Evolutionary conservation across 2,329 filamentous ascomycete genomes (phyloP).

Genomic region (Raffaelea arxii): DNA sequence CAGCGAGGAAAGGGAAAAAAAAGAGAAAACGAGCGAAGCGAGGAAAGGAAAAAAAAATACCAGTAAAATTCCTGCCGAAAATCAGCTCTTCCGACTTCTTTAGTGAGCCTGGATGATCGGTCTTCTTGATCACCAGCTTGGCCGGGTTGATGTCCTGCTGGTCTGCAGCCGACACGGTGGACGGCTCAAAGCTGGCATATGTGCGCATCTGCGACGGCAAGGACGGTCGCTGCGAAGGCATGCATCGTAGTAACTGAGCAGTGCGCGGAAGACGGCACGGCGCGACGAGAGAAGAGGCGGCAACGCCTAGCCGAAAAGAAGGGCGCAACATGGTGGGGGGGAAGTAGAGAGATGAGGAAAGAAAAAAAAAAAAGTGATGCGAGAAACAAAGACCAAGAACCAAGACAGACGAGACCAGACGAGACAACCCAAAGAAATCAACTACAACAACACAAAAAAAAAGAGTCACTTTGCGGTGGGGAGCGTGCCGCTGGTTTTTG

Average conservation of each 20-base stretch:
- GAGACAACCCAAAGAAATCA: background rate
- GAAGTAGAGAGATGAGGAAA: background rate
- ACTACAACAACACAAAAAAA: no score
- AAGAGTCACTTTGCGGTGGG: no score
- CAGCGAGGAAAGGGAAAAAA: background rate
- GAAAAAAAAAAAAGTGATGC: background rate
- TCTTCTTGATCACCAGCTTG: conserved; percentile 66
- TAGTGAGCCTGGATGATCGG: conserved; percentile 63
- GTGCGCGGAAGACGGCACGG: background rate
- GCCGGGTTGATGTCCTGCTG: conserved; percentile 65
- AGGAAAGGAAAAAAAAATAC: no score
- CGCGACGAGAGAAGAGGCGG: conserved; percentile 14
- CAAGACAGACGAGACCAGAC: background rate
- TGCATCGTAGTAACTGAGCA: conserved; percentile 9
- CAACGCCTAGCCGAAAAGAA: conserved; percentile 11
- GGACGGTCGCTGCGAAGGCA: no score
- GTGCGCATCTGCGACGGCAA: conserved; percentile 21
- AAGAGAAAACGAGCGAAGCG: background rate
- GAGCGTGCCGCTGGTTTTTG: no score
- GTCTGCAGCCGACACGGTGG: conserved; percentile 38
- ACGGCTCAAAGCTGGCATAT: conserved; percentile 44
- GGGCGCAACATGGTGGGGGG: background rate
- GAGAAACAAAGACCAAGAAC: background rate
- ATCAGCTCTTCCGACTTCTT: conserved; percentile 71
- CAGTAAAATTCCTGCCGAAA: conserved; percentile 86